A percentile compares a stretch with the other conserved stretches of the same genome.
Conservation (phyloP, 1,139 yeast genomes). For the Blastobotrys ciferrii region DNA sequence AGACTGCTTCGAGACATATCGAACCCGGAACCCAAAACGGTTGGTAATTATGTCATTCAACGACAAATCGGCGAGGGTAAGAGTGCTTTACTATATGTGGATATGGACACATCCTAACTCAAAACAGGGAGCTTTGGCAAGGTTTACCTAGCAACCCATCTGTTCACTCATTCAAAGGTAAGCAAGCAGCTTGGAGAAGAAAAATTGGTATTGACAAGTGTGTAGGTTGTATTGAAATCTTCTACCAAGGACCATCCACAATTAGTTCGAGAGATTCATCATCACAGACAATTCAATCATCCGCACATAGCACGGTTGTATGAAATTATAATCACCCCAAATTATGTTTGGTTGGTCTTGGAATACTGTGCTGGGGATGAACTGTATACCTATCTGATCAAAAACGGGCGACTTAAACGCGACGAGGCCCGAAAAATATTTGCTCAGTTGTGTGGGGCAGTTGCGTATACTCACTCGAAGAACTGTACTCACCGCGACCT, state of each 20-base stretch:
- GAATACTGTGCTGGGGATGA: conserved; percentile 93
- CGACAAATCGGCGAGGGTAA: conserved; percentile 73
- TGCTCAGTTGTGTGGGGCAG: conserved; percentile 78
- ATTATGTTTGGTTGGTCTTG: conserved; percentile 77
- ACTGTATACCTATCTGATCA: conserved; percentile 68
- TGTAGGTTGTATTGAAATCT: conserved; percentile 66
- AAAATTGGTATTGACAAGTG: neutral
- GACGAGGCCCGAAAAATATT: conserved; percentile 61
- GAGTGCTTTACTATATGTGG: neutral
- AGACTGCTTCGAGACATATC: conserved; percentile 57
- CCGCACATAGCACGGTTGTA: conserved; percentile 81
- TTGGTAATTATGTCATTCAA: conserved; percentile 74
- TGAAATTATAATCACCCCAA: conserved; percentile 81
- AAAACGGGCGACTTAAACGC: conserved; percentile 44
- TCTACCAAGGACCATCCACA: conserved; percentile 83
- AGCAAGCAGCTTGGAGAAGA: neutral
- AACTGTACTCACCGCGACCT: conserved; percentile 89
- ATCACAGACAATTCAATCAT: conserved; percentile 79
- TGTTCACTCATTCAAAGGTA: conserved; percentile 67
- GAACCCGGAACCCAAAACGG: conserved; percentile 51
- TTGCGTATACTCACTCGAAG: conserved; percentile 76
- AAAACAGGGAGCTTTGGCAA: conserved; percentile 72
- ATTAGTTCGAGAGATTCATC: conserved; percentile 88
- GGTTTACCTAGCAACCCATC: conserved; percentile 80
- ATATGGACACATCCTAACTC: neutral